Evolutionary conservation across 2,329 filamentous ascomycete species (phyloP), one percentile per base, ranked within the genome.

Genomic region (Aureobasidium vineae): DNA sequence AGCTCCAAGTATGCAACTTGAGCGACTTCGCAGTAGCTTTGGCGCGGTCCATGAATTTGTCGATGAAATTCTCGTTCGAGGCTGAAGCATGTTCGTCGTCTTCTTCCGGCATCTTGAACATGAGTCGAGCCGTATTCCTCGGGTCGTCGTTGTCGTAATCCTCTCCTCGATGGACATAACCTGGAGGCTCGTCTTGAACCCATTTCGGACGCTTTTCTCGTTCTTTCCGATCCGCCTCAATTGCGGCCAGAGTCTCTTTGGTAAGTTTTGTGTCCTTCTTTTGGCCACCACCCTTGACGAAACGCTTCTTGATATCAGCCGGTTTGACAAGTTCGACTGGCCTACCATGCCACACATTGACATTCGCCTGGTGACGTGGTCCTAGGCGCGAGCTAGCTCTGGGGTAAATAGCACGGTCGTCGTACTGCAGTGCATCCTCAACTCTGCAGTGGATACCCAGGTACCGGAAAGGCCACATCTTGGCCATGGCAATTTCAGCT

Each of bases 381-480:
- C 95, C 95, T 43, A 98, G 83, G 43, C 95, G 89, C 65, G 95
- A 98, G 75, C 93, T 96, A 19, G 95, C 94, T 70, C 95, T 89
- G 10, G 95, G 95, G 75, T 98, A 98, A 70, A 99, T 98, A 2
- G 81, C 81, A 70, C 95, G 89, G 77, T 99, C 95, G 74, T 99
- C 95, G 75, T 97, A 96, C 76, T 99, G 95, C 36, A 99, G 82
- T 0, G 92, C 95, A 79, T 99, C 95, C 77, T 98, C 93, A 0
- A 95, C 90, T 71, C 92, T 90, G 78, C 93, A 97, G 78, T 99
- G 95, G 71, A 97, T 92, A 43, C 95, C 95, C 7, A 99, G 81
- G 77, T 99, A 99, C 68, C 95, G 87, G 81, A 95, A 98, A 2
- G 92, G 93, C 95, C 95, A 99, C 73, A 97, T 86, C 73, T 92